Evolutionary conservation across 257 asterid species (phyloP).

Genomic region (Gentiana macrophylla): DNA sequence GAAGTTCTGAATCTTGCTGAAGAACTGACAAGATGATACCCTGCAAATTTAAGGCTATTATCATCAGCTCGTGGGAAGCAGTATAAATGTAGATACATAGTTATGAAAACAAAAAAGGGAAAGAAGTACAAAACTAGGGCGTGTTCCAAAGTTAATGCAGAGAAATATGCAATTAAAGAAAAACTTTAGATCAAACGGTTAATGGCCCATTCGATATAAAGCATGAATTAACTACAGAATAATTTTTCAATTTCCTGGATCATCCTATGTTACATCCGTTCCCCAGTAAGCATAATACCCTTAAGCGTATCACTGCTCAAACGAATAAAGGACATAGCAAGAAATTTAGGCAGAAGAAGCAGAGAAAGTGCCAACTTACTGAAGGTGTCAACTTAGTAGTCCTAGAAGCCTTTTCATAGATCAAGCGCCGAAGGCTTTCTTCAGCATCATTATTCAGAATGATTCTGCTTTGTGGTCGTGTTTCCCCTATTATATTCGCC

Average conservation of each 20-base stretch:
- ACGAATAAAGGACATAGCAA: background rate
- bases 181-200: background rate
- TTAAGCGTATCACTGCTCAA: background rate
- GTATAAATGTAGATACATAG: no score
- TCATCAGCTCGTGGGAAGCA: no score
- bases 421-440: conserved; percentile 55
- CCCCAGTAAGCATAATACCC: background rate
- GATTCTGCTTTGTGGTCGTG: conserved; percentile 36
- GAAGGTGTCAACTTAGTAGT: conserved; percentile 82
- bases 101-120: no score
- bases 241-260: background rate
- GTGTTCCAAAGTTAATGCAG: no score
- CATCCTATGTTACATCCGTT: background rate
- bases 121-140: background rate
- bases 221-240: background rate
- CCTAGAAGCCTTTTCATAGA: conserved; percentile 68
- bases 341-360: background rate
- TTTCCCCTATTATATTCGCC: conserved; percentile 77
- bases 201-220: no score
- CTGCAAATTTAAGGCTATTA: conserved; percentile 31
- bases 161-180: background rate
- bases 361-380: conserved; percentile 33
- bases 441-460: conserved; percentile 59
- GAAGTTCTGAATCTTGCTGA: conserved; percentile 83
- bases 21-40: conserved; percentile 79